phyloP scores from a whole-genome alignment of 1,284 basidiomycete genomes.

The Ganoderma meredithae region DNA sequence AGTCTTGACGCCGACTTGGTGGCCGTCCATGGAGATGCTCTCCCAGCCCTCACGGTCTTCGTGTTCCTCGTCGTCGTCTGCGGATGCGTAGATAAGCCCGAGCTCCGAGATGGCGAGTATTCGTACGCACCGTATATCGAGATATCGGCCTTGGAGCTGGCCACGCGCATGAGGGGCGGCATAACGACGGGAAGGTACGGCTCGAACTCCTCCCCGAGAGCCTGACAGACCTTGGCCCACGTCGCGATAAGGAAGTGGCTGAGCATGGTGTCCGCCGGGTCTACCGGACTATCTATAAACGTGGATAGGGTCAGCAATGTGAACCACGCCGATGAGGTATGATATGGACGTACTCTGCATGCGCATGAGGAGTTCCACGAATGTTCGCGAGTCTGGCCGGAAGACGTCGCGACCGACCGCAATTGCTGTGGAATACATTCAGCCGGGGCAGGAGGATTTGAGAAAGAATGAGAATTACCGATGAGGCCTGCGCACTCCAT shows the following conservation, averaged over 20 bases:
- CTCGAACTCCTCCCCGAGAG: conserved; percentile 82
- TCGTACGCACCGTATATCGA: conserved; percentile 68
- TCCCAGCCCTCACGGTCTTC: conserved; percentile 79
- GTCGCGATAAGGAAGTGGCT: conserved; percentile 77
- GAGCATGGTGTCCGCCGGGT: conserved; percentile 71
- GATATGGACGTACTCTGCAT: conserved; percentile 69
- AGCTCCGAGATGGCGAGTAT: conserved; percentile 1
- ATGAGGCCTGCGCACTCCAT: conserved; percentile 89
- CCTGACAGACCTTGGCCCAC: conserved; percentile 86
- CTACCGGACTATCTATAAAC: conserved; percentile 66
- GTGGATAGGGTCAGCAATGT: background rate
- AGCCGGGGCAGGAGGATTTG: background rate
- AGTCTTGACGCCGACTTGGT: conserved; percentile 78
- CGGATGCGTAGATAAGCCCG: background rate
- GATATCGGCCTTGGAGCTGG: conserved; percentile 81
- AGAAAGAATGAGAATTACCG: conserved; percentile 48
- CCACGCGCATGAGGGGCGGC: conserved; percentile 77
- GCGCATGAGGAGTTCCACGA: conserved; percentile 77
- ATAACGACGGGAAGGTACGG: conserved; percentile 86
- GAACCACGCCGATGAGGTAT: background rate
- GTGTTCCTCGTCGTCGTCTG: conserved; percentile 61
- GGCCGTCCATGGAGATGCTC: conserved; percentile 77
- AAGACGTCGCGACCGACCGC: conserved; percentile 83
- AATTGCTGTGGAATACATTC: conserved; percentile 58
- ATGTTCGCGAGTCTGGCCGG: conserved; percentile 73